Evolutionary conservation across 805 yeast species (phyloP).

Genomic region (Kluyveromyces siamensis): DNA sequence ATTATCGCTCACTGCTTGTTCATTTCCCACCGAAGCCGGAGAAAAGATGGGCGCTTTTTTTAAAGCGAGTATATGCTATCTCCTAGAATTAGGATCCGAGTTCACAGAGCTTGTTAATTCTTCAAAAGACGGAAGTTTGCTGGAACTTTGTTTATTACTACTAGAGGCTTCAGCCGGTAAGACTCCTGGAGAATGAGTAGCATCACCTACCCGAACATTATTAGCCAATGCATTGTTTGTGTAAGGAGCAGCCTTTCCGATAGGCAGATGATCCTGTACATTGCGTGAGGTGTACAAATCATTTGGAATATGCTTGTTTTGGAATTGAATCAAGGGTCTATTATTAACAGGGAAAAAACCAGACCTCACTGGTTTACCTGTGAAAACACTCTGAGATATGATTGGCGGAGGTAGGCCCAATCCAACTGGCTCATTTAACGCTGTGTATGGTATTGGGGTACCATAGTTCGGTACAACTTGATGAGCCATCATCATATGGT

Average conservation of each 20-base stretch:
- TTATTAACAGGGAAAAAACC: neutral
- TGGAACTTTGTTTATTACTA: neutral
- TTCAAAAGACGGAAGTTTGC: conserved; percentile 7
- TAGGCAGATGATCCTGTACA: neutral
- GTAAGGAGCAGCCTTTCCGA: neutral
- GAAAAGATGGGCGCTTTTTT: too few species aligned
- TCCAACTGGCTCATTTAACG: neutral
- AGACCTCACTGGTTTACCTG: neutral
- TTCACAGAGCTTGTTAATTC: neutral
- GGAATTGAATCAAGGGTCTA: neutral
- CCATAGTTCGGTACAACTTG: neutral
- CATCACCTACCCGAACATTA: too few species aligned
- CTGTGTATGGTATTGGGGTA: neutral
- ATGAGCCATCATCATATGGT: neutral
- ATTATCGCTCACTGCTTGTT: neutral
- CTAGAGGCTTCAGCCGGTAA: too few species aligned
- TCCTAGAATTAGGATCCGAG: neutral
- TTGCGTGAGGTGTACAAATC: neutral
- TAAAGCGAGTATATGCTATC: neutral
- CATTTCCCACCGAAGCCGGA: too few species aligned
- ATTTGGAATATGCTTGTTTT: neutral
- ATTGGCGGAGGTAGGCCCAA: neutral
- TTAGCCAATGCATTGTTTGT: neutral
- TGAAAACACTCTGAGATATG: neutral
- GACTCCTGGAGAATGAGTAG: too few species aligned